phyloP scores from a whole-genome alignment of 352 stramenopile genomes.

The Plasmopara muralis region DNA sequence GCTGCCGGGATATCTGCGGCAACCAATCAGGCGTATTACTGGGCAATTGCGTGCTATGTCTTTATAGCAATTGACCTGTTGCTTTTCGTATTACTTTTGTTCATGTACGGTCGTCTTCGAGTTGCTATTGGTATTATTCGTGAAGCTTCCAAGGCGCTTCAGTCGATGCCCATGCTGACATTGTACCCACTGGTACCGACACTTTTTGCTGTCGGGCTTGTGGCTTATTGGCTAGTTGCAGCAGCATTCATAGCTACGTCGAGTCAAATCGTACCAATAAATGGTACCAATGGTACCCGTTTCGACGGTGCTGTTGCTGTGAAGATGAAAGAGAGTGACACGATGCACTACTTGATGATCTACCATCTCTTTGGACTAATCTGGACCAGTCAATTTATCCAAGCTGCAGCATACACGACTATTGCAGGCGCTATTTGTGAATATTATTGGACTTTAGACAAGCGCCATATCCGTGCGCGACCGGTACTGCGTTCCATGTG shows the following conservation, averaged over 20 bases:
- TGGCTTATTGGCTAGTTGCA: conserved; percentile 73
- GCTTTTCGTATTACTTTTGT: conserved; percentile 63
- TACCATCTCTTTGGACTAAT: conserved; percentile 81
- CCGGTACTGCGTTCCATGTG: conserved; percentile 54
- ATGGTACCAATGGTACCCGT: neutral
- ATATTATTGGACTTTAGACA: conserved; percentile 86
- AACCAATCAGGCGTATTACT: conserved; percentile 57
- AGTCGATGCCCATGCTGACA: conserved; percentile 70
- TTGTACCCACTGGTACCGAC: conserved; percentile 72
- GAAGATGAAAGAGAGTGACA: conserved; percentile 47
- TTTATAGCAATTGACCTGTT: conserved; percentile 57
- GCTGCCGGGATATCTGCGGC: conserved; percentile 36
- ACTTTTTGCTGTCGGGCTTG: conserved; percentile 51
- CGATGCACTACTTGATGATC: conserved; percentile 72
- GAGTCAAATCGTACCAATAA: conserved; percentile 25
- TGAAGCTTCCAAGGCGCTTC: conserved; percentile 74
- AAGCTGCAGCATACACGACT: conserved; percentile 61
- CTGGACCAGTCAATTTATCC: conserved; percentile 86
- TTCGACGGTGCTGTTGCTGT: conserved; percentile 20
- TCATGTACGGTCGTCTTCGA: conserved; percentile 76
- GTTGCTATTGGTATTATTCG: conserved; percentile 85
- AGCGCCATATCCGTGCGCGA: conserved; percentile 41
- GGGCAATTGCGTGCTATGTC: conserved; percentile 69
- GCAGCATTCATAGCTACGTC: conserved; percentile 75
- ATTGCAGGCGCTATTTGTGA: conserved; percentile 75